Percentiles rank a stretch among this genome's conserved stretches.
phyloP scores from a whole-genome alignment of 257 asterid species.

The Linderniella brevidens region DNA sequence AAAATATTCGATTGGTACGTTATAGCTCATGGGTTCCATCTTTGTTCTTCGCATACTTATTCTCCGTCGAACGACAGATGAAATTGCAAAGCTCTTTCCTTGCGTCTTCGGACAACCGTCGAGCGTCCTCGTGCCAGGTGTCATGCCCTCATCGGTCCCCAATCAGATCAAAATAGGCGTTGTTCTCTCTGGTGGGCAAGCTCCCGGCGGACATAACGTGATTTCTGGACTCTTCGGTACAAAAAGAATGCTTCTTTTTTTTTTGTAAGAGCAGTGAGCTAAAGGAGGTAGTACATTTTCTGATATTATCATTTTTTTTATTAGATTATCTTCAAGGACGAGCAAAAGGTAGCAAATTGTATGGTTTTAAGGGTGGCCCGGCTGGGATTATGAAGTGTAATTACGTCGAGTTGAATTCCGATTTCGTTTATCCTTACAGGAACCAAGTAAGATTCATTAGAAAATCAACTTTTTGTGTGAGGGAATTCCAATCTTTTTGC shows the following conservation, averaged over 20 bases:
- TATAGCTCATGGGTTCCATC: too few relatives aligned
- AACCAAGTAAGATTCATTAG: conserved; percentile 44
- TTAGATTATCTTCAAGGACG: conserved; percentile 84
- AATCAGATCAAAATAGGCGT: conserved; percentile 61
- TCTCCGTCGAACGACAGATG: too few relatives aligned
- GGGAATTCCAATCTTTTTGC: not conserved
- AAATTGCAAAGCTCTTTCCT: conserved; percentile 32
- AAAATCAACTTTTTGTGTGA: too few relatives aligned
- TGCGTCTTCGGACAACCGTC: conserved; percentile 81
- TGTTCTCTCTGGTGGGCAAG: conserved; percentile 97
- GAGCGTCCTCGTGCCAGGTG: conserved; percentile 50
- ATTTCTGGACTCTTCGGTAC: conserved; percentile 87
- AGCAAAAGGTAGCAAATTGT: conserved; percentile 75
- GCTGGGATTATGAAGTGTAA: conserved; percentile 96
- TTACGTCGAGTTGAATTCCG: conserved; percentile 55
- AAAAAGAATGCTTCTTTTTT: conserved; percentile 2
- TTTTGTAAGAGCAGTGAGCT: not conserved
- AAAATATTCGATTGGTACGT: too few relatives aligned
- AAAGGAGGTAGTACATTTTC: not conserved
- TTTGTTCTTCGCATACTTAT: too few relatives aligned
- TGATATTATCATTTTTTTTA: conserved; percentile 2
- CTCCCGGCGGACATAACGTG: conserved; percentile 99
- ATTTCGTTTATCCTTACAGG: conserved; percentile 80
- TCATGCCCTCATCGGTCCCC: conserved; percentile 15
- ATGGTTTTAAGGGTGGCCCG: conserved; percentile 97